Evolutionary conservation across 2,329 filamentous ascomycete genomes (phyloP).

Genomic region (Colletotrichum filicis): DNA sequence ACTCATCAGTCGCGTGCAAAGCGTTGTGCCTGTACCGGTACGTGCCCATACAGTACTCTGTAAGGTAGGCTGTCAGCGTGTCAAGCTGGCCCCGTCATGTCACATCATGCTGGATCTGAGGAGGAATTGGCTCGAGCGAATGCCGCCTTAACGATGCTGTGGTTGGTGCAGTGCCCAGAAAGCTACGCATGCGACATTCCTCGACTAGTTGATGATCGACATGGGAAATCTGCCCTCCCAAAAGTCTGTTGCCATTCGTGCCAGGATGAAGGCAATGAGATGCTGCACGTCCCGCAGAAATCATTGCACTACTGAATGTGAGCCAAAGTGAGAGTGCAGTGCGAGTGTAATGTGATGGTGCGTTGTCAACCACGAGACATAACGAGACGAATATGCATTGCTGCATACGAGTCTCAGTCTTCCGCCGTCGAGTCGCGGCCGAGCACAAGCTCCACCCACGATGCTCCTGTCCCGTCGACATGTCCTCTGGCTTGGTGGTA

Average conservation of each 20-base stretch:
- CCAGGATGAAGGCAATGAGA: constrained; percentile 12
- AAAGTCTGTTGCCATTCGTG: constrained; percentile 4
- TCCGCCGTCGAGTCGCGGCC: constrained; percentile 1
- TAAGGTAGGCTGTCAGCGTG: too few species aligned
- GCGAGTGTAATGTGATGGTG: constrained; percentile 8
- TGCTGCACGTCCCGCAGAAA: constrained; percentile 1
- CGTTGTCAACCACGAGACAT: constrained; percentile 29
- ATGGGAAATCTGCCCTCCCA: constrained; percentile 8
- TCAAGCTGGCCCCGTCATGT: neutral
- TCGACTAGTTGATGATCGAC: constrained; percentile 29
- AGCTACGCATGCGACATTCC: constrained; percentile 29
- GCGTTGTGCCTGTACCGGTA: neutral
- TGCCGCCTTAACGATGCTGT: neutral
- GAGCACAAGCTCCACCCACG: constrained; percentile 16
- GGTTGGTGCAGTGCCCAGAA: neutral
- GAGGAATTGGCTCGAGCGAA: neutral
- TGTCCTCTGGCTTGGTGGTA: neutral
- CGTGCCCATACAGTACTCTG: too few species aligned
- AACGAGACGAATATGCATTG: constrained; percentile 19
- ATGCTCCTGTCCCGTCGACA: constrained; percentile 15
- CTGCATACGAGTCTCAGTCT: constrained; percentile 8
- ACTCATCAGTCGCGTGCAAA: neutral
- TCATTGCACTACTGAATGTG: neutral
- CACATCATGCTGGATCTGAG: neutral
- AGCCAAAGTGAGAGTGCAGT: neutral